These are phyloP conservation scores for Echium plantagineum DNA, from an alignment of 257 asterid genomes.

Conservation along the genomic window DNA sequence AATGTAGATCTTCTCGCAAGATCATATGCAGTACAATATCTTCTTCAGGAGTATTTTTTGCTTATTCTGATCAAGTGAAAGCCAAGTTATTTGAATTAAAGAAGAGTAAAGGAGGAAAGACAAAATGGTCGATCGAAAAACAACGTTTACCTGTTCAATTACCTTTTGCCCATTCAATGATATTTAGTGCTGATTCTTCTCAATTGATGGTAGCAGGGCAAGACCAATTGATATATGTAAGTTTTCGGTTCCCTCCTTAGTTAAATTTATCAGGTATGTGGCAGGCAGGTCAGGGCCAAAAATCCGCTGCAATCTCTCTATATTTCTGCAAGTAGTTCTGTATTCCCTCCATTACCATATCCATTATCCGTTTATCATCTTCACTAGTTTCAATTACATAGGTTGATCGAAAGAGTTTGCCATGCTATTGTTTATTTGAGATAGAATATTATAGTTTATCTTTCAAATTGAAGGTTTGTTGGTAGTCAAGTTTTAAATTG, in stretches of 20 bases:
- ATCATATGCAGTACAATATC: slow-evolving; percentile 86
- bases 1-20: slow-evolving; percentile 67
- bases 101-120: slow-evolving; percentile 41
- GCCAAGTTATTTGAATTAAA: slow-evolving; percentile 66
- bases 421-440: too few species aligned
- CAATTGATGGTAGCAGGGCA: slow-evolving; percentile 71
- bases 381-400: background rate
- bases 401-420: too few species aligned
- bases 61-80: slow-evolving; percentile 76
- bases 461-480: background rate
- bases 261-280: background rate
- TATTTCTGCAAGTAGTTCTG: background rate
- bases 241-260: slow-evolving; percentile 17
- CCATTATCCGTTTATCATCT: background rate
- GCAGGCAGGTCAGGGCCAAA: too few species aligned
- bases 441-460: too few species aligned
- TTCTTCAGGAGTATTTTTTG: slow-evolving; percentile 64
- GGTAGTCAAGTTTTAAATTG: too few species aligned
- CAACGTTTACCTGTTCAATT: slow-evolving; percentile 48
- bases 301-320: background rate
- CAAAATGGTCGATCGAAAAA: slow-evolving; percentile 53
- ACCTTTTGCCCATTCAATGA: slow-evolving; percentile 82
- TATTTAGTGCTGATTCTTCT: slow-evolving; percentile 76
- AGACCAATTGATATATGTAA: slow-evolving; percentile 73
- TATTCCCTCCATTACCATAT: background rate